A percentile compares a stretch with the other conserved stretches of the same genome.
These are phyloP conservation scores for Starmera quercuum DNA, from an alignment of 805 yeast genomes.

Conservation along the genomic window DNA sequence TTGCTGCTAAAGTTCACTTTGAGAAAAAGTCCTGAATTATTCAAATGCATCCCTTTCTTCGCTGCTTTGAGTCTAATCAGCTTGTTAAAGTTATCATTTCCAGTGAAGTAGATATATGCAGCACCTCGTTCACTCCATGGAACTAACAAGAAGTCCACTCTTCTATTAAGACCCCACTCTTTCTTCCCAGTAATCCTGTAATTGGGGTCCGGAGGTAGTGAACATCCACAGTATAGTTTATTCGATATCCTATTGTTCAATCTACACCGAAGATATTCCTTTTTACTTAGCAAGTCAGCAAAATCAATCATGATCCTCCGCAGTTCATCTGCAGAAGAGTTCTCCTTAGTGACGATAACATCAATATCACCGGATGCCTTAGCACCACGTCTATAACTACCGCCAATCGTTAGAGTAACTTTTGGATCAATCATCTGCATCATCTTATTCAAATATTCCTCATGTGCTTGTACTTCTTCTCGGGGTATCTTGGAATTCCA, in stretches of 20 bases:
- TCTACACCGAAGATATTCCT: slow-evolving; percentile 20
- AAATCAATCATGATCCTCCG: slow-evolving; percentile 14
- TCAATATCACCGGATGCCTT: slow-evolving; percentile 45
- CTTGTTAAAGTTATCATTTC: slow-evolving; percentile 45
- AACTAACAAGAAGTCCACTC: slow-evolving; percentile 44
- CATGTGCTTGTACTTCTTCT: slow-evolving; percentile 34
- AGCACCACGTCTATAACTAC: slow-evolving; percentile 46
- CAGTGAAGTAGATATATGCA: slow-evolving; percentile 44
- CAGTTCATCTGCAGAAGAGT: slow-evolving; percentile 19
- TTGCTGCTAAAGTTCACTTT: slow-evolving; percentile 2
- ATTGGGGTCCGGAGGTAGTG: slow-evolving; percentile 17
- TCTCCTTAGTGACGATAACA: slow-evolving; percentile 33
- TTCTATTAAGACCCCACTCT: slow-evolving; percentile 32
- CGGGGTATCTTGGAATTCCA: slow-evolving; percentile 39
- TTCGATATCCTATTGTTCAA: slow-evolving; percentile 7
- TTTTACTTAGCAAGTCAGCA: slow-evolving; percentile 16
- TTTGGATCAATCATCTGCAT: slow-evolving; percentile 25
- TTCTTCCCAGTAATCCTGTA: slow-evolving; percentile 23
- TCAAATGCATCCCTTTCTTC: slow-evolving; percentile 29
- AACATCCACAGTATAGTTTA: slow-evolving; percentile 31
- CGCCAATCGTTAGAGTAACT: slow-evolving; percentile 33
- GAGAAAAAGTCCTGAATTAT: slow-evolving; percentile 35
- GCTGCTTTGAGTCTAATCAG: slow-evolving; percentile 34
- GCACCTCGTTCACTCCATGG: slow-evolving; percentile 41
- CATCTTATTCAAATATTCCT: slow-evolving; percentile 20